Percentiles rank a stretch among this genome's conserved stretches.
Conservation (phyloP, 768 basidiomycete genomes). For the Crepidotus variabilis region DNA sequence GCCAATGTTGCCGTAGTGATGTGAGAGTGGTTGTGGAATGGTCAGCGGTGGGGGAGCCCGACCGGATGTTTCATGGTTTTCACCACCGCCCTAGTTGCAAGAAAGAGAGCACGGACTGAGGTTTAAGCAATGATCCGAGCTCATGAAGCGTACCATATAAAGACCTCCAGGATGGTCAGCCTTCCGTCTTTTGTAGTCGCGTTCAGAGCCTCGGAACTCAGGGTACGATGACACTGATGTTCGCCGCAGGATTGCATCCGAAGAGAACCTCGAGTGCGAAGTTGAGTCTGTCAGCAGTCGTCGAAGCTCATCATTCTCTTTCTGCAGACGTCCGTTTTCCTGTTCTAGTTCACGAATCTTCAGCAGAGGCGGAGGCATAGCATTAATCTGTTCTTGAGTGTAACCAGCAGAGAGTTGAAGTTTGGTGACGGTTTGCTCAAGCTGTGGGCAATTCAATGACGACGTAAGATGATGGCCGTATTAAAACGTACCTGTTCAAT, state of each 20-base stretch:
- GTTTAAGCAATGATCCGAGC: not conserved
- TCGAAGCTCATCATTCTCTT: conserved; percentile 74
- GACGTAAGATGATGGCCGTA: not conserved
- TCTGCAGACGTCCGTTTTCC: conserved; percentile 66
- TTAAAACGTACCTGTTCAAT: conserved; percentile 69
- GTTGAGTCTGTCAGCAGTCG: conserved; percentile 53
- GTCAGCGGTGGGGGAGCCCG: conserved; percentile 57
- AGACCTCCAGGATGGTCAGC: conserved; percentile 44
- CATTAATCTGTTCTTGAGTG: conserved; percentile 70
- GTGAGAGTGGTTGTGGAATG: conserved; percentile 54
- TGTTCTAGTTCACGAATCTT: conserved; percentile 83
- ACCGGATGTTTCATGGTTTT: conserved; percentile 35
- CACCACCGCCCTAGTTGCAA: conserved; percentile 37
- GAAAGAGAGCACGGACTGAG: not conserved
- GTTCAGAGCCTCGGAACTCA: conserved; percentile 47
- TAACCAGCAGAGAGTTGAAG: conserved; percentile 73
- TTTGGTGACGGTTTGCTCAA: conserved; percentile 84
- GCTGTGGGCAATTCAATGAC: conserved; percentile 33
- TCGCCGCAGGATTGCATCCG: conserved; percentile 43
- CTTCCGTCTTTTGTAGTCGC: conserved; percentile 62
- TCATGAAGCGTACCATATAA: conserved; percentile 41
- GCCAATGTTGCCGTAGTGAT: conserved; percentile 45
- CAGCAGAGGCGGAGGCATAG: conserved; percentile 65
- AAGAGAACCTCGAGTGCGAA: conserved; percentile 27
- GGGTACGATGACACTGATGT: conserved; percentile 42